Evolutionary conservation across 2,329 filamentous ascomycete genomes (phyloP).

Genomic region (Neofusicoccum kwambonambiense): DNA sequence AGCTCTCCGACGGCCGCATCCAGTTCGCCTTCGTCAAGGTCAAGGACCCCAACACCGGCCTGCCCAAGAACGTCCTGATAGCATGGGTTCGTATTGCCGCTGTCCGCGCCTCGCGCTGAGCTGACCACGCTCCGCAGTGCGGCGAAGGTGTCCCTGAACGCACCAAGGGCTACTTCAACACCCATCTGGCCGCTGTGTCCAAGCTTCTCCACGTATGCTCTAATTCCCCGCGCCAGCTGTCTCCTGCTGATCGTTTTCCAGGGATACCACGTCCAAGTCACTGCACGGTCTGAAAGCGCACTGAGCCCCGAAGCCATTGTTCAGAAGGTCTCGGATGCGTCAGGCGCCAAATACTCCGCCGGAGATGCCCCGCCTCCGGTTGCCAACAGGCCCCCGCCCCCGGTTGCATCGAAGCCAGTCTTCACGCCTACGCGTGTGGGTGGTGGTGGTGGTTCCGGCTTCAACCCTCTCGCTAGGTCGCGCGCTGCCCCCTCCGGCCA

Average conservation of each 20-base stretch:
- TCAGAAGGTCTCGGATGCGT: constrained; percentile 91
- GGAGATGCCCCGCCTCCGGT: constrained; percentile 57
- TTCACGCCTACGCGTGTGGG: constrained; percentile 76
- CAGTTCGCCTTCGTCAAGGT: constrained; percentile 97
- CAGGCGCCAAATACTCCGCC: constrained; percentile 88
- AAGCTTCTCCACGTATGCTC: constrained; percentile 76
- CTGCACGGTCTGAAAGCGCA: constrained; percentile 85
- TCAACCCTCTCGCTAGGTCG: constrained; percentile 66
- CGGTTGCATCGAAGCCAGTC: constrained; percentile 82
- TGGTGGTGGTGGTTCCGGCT: constrained; percentile 43
- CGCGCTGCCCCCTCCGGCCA: constrained; percentile 56
- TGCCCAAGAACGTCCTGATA: constrained; percentile 91
- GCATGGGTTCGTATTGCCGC: constrained; percentile 65
- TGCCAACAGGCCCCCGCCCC: constrained; percentile 59
- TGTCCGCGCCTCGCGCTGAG: background rate
- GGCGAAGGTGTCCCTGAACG: constrained; percentile 97
- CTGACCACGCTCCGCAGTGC: constrained; percentile 54
- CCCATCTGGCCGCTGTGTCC: constrained; percentile 82
- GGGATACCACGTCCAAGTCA: constrained; percentile 97
- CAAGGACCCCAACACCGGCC: constrained; percentile 84
- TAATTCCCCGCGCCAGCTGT: background rate
- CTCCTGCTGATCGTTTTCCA: constrained; percentile 28
- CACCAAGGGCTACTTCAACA: constrained; percentile 98
- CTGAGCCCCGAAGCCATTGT: constrained; percentile 84
- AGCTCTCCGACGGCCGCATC: constrained; percentile 93